Conservation (phyloP, 1,139 yeast genomes). For the Saccharomycopsis hybrid region DNA sequence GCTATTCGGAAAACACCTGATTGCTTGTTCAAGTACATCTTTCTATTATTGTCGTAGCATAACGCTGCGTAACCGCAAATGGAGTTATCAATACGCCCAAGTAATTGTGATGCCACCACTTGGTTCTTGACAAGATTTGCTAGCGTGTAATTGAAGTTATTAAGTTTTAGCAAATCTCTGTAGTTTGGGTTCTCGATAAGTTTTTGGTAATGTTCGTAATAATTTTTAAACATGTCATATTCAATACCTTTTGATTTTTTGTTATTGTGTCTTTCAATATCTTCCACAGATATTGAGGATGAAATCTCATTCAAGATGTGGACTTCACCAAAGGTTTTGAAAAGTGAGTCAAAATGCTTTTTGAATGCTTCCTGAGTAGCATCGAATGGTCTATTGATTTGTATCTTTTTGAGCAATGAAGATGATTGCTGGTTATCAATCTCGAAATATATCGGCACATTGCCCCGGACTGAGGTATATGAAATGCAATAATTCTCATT, state of each 20-base stretch:
- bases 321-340: slow-evolving; percentile 56
- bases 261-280: slow-evolving; percentile 6
- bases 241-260: slow-evolving; percentile 16
- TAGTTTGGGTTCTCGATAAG: slow-evolving; percentile 8
- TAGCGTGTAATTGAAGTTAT: slow-evolving; percentile 16
- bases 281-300: slow-evolving; percentile 9
- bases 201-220: slow-evolving; percentile 16
- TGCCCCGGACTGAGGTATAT: slow-evolving; percentile 57
- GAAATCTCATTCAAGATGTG: slow-evolving; percentile 52
- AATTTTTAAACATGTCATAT: slow-evolving; percentile 17
- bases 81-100: slow-evolving; percentile 37
- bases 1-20: slow-evolving; percentile 61
- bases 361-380: slow-evolving; percentile 60
- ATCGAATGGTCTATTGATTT: slow-evolving; percentile 53
- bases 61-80: slow-evolving; percentile 60
- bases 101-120: slow-evolving; percentile 2
- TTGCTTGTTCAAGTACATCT: slow-evolving; percentile 47
- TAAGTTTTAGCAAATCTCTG: slow-evolving; percentile 22
- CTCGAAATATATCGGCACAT: slow-evolving; percentile 63
- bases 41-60: slow-evolving; percentile 45
- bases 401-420: slow-evolving; percentile 38
- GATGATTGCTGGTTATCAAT: slow-evolving; percentile 47
- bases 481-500: slow-evolving; percentile 48
- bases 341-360: slow-evolving; percentile 53
- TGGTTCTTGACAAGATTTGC: slow-evolving; percentile 2